Conservation (phyloP, 2,329 filamentous ascomycete genomes). For the Teratosphaeria nubilosa region DNA sequence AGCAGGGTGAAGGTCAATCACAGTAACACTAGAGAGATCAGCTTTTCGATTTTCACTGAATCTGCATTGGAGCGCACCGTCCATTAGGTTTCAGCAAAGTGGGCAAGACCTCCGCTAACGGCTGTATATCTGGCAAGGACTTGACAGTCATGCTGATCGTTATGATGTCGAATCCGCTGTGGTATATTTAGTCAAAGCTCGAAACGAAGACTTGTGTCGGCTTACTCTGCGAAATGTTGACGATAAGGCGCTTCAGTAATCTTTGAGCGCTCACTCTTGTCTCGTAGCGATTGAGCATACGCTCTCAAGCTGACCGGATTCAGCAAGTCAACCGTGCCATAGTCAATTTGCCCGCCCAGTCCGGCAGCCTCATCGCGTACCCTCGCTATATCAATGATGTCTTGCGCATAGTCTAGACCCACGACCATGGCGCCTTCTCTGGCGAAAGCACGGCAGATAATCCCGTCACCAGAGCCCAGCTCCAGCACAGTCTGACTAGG, state of each 20-base stretch:
- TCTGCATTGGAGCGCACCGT: slow-evolving; percentile 2
- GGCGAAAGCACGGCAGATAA: slow-evolving; percentile 38
- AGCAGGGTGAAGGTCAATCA: slow-evolving; percentile 36
- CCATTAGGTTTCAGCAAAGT: slow-evolving; percentile 31
- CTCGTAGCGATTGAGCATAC: slow-evolving; percentile 14
- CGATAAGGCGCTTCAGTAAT: not conserved
- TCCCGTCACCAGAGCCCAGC: slow-evolving; percentile 42
- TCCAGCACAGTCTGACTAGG: slow-evolving; percentile 32
- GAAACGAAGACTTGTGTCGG: not conserved
- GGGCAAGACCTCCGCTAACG: slow-evolving; percentile 33
- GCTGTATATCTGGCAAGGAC: slow-evolving; percentile 36
- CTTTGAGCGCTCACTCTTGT: slow-evolving; percentile 2
- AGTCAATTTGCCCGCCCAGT: slow-evolving; percentile 18
- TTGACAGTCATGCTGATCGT: slow-evolving; percentile 40
- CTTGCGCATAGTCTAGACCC: slow-evolving; percentile 36
- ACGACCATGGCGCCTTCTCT: slow-evolving; percentile 28
- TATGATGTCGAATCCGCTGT: slow-evolving; percentile 34
- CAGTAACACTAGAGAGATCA: slow-evolving; percentile 28
- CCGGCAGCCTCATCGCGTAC: not conserved
- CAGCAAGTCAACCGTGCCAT: slow-evolving; percentile 32
- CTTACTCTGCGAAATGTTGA: not conserved
- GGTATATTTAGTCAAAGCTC: slow-evolving; percentile 3
- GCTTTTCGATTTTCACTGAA: not conserved
- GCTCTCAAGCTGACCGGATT: slow-evolving; percentile 22
- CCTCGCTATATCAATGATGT: slow-evolving; percentile 33